Evolutionary conservation across 805 yeast genomes (phyloP).

Genomic region (Vanderwaltozyma tropicalis): DNA sequence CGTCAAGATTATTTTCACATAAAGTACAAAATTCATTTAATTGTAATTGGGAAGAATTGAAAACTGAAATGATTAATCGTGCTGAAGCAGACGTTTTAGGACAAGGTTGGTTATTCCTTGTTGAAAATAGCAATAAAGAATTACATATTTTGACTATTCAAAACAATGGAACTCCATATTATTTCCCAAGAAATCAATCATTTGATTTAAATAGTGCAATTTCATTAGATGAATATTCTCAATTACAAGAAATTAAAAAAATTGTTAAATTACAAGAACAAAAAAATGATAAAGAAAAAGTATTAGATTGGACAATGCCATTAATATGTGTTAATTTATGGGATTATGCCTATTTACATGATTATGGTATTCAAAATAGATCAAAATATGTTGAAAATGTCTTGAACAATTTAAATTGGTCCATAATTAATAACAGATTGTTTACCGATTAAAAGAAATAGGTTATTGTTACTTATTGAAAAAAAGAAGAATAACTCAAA

Average conservation of each 20-base stretch:
- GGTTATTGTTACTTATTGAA: neutral
- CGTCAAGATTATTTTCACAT: constrained; percentile 29
- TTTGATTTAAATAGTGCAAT: constrained; percentile 71
- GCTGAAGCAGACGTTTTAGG: constrained; percentile 38
- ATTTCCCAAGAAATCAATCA: constrained; percentile 56
- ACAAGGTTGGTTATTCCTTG: constrained; percentile 71
- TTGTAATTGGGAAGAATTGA: constrained; percentile 38
- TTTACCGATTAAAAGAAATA: constrained; percentile 11
- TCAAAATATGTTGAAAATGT: constrained; percentile 59
- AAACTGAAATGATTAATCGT: constrained; percentile 36
- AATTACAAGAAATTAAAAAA: constrained; percentile 34
- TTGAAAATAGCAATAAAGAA: constrained; percentile 53
- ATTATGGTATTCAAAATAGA: constrained; percentile 73
- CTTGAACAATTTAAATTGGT: constrained; percentile 81
- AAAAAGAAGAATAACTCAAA: neutral
- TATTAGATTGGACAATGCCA: constrained; percentile 49
- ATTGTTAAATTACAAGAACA: constrained; percentile 19
- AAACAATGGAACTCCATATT: constrained; percentile 73
- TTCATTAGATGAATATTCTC: constrained; percentile 42
- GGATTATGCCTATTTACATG: constrained; percentile 81
- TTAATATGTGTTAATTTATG: constrained; percentile 71
- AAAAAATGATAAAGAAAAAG: constrained; percentile 18
- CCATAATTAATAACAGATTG: constrained; percentile 43
- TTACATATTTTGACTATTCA: constrained; percentile 45
- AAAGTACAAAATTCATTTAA: constrained; percentile 29